Conservation (phyloP, 129 eudicot genomes). For the Arctium lappa region DNA sequence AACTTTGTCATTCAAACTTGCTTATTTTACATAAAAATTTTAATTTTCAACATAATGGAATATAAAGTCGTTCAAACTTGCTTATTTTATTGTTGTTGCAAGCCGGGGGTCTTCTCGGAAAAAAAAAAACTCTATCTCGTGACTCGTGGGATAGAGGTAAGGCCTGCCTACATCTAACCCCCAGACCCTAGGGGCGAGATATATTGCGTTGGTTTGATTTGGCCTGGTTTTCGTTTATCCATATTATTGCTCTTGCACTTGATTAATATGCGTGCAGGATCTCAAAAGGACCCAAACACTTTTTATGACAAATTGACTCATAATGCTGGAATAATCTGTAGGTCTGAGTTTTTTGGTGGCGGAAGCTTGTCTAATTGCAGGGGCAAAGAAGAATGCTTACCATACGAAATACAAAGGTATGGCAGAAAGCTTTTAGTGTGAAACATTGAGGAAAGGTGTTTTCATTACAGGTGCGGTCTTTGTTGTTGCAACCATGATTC, state of each 20-base stretch:
- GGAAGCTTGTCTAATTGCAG: conserved; percentile 81
- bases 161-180: background rate
- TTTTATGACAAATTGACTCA: background rate
- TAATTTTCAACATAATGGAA: no score
- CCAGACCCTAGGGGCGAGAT: background rate
- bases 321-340: conserved; percentile 19
- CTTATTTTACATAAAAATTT: no score
- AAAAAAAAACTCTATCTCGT: no score
- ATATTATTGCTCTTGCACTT: background rate
- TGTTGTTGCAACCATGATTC: conserved; percentile 74
- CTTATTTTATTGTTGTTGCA: no score
- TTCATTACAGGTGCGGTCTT: conserved; percentile 91
- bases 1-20: no score
- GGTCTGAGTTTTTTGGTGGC: conserved; percentile 75
- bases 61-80: no score
- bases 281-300: background rate
- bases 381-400: conserved; percentile 86
- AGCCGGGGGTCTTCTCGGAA: background rate
- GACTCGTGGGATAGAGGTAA: background rate
- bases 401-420: conserved; percentile 73
- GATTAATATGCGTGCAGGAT: background rate
- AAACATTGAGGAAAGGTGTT: conserved; percentile 72
- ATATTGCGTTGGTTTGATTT: no score
- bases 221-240: background rate
- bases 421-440: conserved; percentile 78